Base-by-base conservation (phyloP, 352 stramenopile species). In the Phytophthora nicotianae region DNA sequence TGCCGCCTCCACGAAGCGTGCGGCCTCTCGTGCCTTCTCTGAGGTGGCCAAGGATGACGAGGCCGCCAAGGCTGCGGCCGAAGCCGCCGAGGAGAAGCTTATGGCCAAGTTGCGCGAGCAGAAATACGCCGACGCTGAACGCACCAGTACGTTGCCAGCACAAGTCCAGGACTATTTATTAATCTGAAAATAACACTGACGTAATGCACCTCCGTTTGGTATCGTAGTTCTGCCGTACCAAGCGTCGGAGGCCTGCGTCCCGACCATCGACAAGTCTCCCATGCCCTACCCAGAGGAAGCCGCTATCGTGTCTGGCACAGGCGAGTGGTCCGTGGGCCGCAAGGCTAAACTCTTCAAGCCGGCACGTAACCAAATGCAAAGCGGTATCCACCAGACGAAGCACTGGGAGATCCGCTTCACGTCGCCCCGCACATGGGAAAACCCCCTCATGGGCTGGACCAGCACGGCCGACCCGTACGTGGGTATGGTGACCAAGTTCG, bases 401-500 rank as follows among this genome's bases (percentile, higher is more conserved):
- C 86, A 95, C 74, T 95, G 86, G 86, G 86, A 95, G 69, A 89
- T 95, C 67, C 82, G 83, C 50, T 93, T 93, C 54, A 63, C 90
- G 52, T 42, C 77, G 46, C 68, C 79, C 9, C 81, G 80, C 50
- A 91, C 81, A 63, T 98, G 94, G 94, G 72, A 83, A 20, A 98
- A 98, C 80, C 90, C 92, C 21, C 79, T 98, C 26, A 98, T 98
- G 94, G 92, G 92, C 56, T 98, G 94, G 94, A 96, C 90, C 27
- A 94, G 77, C 52, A 95, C 81, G 38, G 84, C 83, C 23, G 94
- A 98, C 74, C 73, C 93, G 47, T 86, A 97, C 64, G 79, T 92
- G 33, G 86, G 73, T 61, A 75, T 95, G 54, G 77, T 89, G 61
- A 69, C 95, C 68, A 91, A 88, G 65, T 98, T 98, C 56, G 80